Conservation (phyloP, 1,139 yeast genomes). For the Hyphopichia wangnamkhiaoensis region DNA sequence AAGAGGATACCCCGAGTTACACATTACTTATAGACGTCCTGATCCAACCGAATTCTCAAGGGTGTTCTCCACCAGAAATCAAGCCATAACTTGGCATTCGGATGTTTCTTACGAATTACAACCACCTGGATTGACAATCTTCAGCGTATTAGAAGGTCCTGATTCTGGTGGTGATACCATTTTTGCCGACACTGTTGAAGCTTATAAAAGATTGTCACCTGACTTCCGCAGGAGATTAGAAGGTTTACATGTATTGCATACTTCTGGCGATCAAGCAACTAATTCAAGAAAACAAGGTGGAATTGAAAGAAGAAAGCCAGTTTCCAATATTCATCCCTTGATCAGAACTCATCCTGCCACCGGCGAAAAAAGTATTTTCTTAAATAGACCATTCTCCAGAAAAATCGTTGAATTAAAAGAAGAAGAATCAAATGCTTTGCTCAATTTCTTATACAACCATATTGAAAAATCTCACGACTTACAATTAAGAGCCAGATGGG, state of each 20-base stretch:
- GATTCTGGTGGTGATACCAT: conserved; percentile 69
- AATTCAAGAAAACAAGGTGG: conserved; percentile 34
- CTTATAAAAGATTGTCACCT: conserved; percentile 62
- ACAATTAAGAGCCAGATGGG: conserved; percentile 51
- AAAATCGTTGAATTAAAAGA: conserved; percentile 46
- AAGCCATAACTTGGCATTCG: conserved; percentile 56
- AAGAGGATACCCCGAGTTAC: conserved; percentile 27
- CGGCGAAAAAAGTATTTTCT: conserved; percentile 44
- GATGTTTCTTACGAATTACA: conserved; percentile 69
- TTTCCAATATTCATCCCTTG: conserved; percentile 43
- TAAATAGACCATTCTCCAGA: conserved; percentile 48
- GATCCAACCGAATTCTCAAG: conserved; percentile 23
- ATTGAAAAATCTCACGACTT: conserved; percentile 43
- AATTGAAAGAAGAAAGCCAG: conserved; percentile 31
- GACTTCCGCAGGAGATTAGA: conserved; percentile 49
- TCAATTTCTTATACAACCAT: conserved; percentile 42
- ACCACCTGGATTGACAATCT: conserved; percentile 65
- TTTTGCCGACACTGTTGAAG: conserved; percentile 60
- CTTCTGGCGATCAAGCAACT: conserved; percentile 57
- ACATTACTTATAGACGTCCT: conserved; percentile 27
- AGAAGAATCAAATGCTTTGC: conserved; percentile 46
- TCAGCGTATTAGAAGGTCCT: conserved; percentile 60
- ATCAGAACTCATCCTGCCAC: conserved; percentile 54
- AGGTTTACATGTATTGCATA: conserved; percentile 52
- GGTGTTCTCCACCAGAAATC: conserved; percentile 32